Evolutionary conservation across 2,329 filamentous ascomycete species (phyloP), one percentile per base, ranked within the genome.

Genomic region (Didymella pinodella): DNA sequence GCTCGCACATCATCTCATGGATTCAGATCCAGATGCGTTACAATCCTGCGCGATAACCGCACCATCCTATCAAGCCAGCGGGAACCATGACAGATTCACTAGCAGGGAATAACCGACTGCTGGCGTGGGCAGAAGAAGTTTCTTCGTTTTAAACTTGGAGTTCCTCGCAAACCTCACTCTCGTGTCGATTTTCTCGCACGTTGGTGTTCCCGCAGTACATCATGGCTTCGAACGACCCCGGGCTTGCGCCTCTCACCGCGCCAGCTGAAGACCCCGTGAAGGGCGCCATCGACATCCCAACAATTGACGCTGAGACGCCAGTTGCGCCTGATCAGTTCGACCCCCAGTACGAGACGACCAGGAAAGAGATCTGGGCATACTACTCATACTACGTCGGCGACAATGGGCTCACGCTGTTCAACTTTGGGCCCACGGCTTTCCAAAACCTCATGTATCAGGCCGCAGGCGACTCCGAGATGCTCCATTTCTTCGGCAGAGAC

Each of bases 311-410:
- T 7, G 79, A 83, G 18, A 77, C 73, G 34, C 80, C 80, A 4
- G 73, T 82, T 18, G 82, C 82, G 20, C 83, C 83, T 2, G 84
- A 86, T 65, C 82, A 85, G 64, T 84, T 85, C 64, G 83, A 86
- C 57, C 78, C 80, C 29, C 77, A 74, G 59, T 85, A 80, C 64
- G 79, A 82, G 64, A 86, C 85, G 1, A 79, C 81, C 2, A 79
- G 75, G 56, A 77, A 71, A 70, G 85, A 88, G 68, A 83, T 86
- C 8, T 88, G 83, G 83, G 78, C 82, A 41, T 86, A 85, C 69
- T 86, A 85, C 71, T 74, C 77, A 60, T 89, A 89, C 74, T 90
- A 90, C 69, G 83, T 89, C 50, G 88, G 88, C 46, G 85, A 88
- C 69, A 90, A 90, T 72, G 87, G 87, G 6, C 65, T 82, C 82